Conservation (phyloP, 176 grass and related monocot species). For the Bonia amplexicaulis region DNA sequence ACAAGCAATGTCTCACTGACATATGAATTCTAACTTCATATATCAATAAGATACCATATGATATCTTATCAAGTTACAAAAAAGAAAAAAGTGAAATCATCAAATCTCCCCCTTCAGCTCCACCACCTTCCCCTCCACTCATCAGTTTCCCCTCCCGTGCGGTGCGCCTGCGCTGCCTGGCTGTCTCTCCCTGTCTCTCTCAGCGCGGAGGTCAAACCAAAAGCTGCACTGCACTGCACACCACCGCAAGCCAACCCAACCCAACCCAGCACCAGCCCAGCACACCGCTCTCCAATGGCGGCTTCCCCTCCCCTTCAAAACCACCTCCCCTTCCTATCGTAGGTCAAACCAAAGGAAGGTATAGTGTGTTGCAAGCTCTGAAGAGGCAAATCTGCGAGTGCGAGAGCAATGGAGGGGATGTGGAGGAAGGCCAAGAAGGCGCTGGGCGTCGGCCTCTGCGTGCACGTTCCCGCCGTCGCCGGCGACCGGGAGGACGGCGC, state of each 20-base stretch:
- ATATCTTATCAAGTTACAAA: too few relatives aligned
- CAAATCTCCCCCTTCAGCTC: too few relatives aligned
- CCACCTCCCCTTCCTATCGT: background rate
- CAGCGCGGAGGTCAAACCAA: conserved; percentile 50
- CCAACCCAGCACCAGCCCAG: background rate
- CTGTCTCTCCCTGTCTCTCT: conserved; percentile 23
- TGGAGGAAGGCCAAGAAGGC: conserved; percentile 87
- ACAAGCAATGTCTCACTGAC: too few relatives aligned
- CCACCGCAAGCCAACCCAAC: conserved; percentile 24
- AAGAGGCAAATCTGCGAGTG: background rate
- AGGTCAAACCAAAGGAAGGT: background rate
- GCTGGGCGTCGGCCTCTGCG: conserved; percentile 60
- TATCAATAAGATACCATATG: too few relatives aligned
- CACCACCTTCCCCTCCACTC: background rate
- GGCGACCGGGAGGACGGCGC: conserved; percentile 29
- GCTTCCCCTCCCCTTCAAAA: conserved; percentile 30
- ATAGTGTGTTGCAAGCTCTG: background rate
- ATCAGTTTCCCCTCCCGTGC: background rate
- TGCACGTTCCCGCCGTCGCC: conserved; percentile 38
- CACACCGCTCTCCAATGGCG: conserved; percentile 35
- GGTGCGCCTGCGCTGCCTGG: background rate
- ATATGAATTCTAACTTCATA: too few relatives aligned
- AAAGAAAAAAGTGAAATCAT: too few relatives aligned
- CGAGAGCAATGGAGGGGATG: conserved; percentile 49
- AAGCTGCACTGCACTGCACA: conserved; percentile 31